Evolutionary conservation across 2,329 filamentous ascomycete species (phyloP), one percentile per base, ranked within the genome.

Genomic region (Calonectria ilicicola): DNA sequence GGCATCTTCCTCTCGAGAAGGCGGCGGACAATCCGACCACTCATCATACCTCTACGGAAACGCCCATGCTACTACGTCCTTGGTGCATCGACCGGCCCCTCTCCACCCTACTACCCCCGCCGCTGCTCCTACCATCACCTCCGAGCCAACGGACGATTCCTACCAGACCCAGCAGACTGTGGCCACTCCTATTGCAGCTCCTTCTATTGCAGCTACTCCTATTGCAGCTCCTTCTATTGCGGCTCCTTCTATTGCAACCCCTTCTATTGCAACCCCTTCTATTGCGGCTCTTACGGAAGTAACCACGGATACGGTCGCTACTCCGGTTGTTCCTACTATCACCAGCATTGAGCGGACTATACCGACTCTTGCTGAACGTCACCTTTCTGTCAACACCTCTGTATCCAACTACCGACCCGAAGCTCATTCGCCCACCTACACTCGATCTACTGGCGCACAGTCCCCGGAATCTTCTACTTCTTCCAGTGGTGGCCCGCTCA

Each of bases 401-500:
- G 67, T 74, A 56, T 67, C 72, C 12, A 73, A 70, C 51, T 81
- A 79, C 71, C 80, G 79, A 65, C 77, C 76, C 69, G 80, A 80
- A 42, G 76, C 80, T 38, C 69, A 74, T 10, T 78, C 78, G 21
- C 77, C 79, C 1, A 53, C 72, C 58, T 81, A 80, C 68, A 77
- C 72, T 70, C 76, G 44, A 19, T n/a, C 21, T 58, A 32, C 44
- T 3, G 44, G n/a, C 23, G 32, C 42, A 6, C 65, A 60, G 26
- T 76, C 74, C 4, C 69, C 74, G 12, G 64, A 71, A 62, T 58
- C 72, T 29, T 78, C 78, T 8, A 70, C 69, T 14, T 74, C 69
- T 14, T 74, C 76, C 65, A 75, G 73, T 17, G 74, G 76, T 8
- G 76, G 73, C 15, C 78, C 78, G 27, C 67, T 65, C 40, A 80